A percentile compares a stretch with the other conserved stretches of the same genome.
phyloP scores from a whole-genome alignment of 2,329 filamentous ascomycete genomes.

The Bimuria novae-zelandiae region DNA sequence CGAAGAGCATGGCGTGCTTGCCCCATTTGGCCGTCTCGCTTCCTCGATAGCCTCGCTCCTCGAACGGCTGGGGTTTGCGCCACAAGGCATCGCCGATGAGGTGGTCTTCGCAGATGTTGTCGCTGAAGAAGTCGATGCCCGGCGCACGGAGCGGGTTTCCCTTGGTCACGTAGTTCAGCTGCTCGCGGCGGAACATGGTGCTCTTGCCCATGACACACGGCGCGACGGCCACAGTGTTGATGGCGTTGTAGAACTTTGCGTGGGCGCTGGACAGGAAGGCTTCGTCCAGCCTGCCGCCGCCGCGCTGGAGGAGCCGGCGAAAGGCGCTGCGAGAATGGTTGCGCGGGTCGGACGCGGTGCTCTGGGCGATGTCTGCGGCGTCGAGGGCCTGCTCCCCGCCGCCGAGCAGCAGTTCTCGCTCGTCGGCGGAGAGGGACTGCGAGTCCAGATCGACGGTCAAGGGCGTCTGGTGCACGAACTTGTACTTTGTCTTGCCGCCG shows the following conservation, averaged over 20 bases:
- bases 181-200: slow-evolving; percentile 95
- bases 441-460: slow-evolving; percentile 74
- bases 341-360: slow-evolving; percentile 28
- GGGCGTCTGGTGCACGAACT: slow-evolving; percentile 94
- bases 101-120: slow-evolving; percentile 98
- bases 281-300: slow-evolving; percentile 87
- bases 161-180: slow-evolving; percentile 74
- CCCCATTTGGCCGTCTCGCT: slow-evolving; percentile 54
- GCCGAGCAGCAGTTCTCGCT: slow-evolving; percentile 39
- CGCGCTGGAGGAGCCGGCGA: slow-evolving; percentile 44
- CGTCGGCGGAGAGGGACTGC: slow-evolving; percentile 30
- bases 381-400: slow-evolving; percentile 23
- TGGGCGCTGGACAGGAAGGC: slow-evolving; percentile 93
- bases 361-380: slow-evolving; percentile 34
- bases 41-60: no score
- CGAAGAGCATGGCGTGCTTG: slow-evolving; percentile 83
- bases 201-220: slow-evolving; percentile 96
- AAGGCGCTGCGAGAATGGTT: slow-evolving; percentile 29
- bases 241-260: slow-evolving; percentile 96
- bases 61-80: slow-evolving; percentile 58
- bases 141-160: slow-evolving; percentile 57
- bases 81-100: slow-evolving; percentile 91
- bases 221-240: slow-evolving; percentile 88
- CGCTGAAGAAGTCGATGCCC: slow-evolving; percentile 90
- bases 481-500: slow-evolving; percentile 62